Evolutionary conservation across 228 moss, liverwort and hornwort species (phyloP), one percentile per base, ranked within the genome.

Genomic region (Sphagnum fallax): DNA sequence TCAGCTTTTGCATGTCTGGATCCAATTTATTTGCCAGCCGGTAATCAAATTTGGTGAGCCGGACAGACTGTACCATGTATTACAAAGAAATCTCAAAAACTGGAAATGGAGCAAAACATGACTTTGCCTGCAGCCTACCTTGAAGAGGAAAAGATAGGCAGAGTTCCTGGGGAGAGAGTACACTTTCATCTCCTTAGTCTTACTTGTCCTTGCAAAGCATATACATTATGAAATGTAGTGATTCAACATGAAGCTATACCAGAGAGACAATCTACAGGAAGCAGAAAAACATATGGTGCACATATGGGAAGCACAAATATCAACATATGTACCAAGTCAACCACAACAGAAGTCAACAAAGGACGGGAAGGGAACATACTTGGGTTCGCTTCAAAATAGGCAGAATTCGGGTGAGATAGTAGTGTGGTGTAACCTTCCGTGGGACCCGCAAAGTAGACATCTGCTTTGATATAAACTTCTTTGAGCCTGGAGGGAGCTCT

Each of bases 11-110:
- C 76, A 85, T 80, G 11, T 92, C 92, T 59, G 75, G 70, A 49
- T 92, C 90, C 80, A 98, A 75, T 66, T 81, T 85, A 62, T 94
- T 98, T 74, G 98, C 83, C 75, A 98, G 89, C 79, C 94, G 85
- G 70, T 88, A 98, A 67, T 98, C 98, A 75, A 98, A 98, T 73
- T 98, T 94, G 11, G 98, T 89, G 49, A 98, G 84, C 74, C 81
- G 78, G 69, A 98, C 73, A 64, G 89, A 83, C 97, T 97, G 90
- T 50, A 32, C 2, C 32, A 32, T 32, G 32, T 32, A 32, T 32
- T 2, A 32, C 32, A 32, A 2, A 32, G 32, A 32, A 32, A 32
- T 32, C 2, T 32, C 32, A 32, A 3, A 32, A 32, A 32, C 2
- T 32, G 32, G 32, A 32, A 32, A 32, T 32, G 32, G 32, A 32